Evolutionary conservation across 495 filamentous ascomycete species (phyloP), one percentile per base, ranked within the genome.

Genomic region (Aspergillus heteromorphus): DNA sequence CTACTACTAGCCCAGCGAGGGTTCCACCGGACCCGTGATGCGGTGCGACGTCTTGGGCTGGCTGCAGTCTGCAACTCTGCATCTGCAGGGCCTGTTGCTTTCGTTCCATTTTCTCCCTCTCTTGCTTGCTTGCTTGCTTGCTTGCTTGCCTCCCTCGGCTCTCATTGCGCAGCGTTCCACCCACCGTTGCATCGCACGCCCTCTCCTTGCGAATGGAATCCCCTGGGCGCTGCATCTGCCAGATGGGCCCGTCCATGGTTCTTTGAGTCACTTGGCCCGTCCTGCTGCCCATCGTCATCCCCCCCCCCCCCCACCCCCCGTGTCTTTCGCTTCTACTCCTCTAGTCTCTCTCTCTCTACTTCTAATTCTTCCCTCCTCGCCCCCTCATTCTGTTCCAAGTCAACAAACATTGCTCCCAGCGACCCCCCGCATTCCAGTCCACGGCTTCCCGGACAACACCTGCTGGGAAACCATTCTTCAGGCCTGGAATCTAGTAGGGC

Each of bases 381-480:
- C 41, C 13, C 41, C n/a, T n/a, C n/a, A n/a, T n/a, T 20, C 21
- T 19, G 10, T 25, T 45, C 21, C n/a, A 8, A 6, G 7, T 18
- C 11, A 38, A 11, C 13, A 4, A 38, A 20, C 50, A 49, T 53
- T 34, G 30, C 49, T 57, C 38, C 1, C 10, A 14, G 36, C 25
- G 20, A 31, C 36, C 61, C 55, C 55, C 61, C 54, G 52, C 61
- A 63, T 63, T 63, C 61, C 61, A 57, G 29, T 19, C 51, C 54
- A 59, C 55, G 19, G 57, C 48, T 54, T 38, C 5, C 47, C 45
- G 52, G 53, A 49, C 56, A 50, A 53, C 49, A 13, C 29, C 45
- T 31, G 23, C 23, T 27, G 7, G 4, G 23, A 5, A 38, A 5
- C 34, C 34, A 38, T 34, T 51, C 14, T 21, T 48, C 45, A 18